These are phyloP conservation scores for Suillus sp. DNA, from an alignment of 768 basidiomycete species.

Conservation along the genomic window DNA sequence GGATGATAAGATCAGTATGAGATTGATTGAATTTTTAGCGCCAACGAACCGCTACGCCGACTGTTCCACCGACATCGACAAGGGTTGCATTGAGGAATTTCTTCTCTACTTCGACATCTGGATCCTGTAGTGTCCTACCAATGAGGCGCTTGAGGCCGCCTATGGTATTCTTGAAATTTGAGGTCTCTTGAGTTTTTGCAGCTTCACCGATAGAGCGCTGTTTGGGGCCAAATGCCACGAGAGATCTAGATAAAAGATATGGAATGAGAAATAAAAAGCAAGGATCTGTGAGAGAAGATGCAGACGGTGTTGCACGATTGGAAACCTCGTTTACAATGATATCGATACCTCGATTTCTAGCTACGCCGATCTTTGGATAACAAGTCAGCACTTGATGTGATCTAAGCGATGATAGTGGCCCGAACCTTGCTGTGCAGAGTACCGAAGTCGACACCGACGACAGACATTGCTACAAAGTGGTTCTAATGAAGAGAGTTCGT, in stretches of 20 bases:
- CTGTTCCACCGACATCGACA: conserved; percentile 79
- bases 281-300: conserved; percentile 18
- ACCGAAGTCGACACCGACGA: conserved; percentile 95
- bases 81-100: conserved; percentile 89
- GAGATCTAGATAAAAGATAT: conserved; percentile 57
- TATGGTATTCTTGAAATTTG: conserved; percentile 97
- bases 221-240: conserved; percentile 92
- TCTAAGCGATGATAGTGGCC: conserved; percentile 10
- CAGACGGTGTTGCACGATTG: conserved; percentile 94
- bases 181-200: conserved; percentile 96
- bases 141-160: conserved; percentile 90
- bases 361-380: conserved; percentile 81
- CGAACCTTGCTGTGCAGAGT: conserved; percentile 84
- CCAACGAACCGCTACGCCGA: conserved; percentile 75
- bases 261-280: conserved; percentile 12
- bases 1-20: conserved; percentile 15
- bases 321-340: conserved; percentile 98
- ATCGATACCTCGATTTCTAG: conserved; percentile 95
- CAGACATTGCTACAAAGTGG: conserved; percentile 62
- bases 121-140: conserved; percentile 77
- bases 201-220: conserved; percentile 91
- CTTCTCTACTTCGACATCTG: conserved; percentile 85
- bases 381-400: conserved; percentile 5
- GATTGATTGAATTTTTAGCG: conserved; percentile 15
- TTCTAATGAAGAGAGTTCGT: conserved; percentile 4